A percentile compares a stretch with the other conserved stretches of the same genome.
Conservation (phyloP, 495 filamentous ascomycete species). For the Terfezia boudieri region DNA sequence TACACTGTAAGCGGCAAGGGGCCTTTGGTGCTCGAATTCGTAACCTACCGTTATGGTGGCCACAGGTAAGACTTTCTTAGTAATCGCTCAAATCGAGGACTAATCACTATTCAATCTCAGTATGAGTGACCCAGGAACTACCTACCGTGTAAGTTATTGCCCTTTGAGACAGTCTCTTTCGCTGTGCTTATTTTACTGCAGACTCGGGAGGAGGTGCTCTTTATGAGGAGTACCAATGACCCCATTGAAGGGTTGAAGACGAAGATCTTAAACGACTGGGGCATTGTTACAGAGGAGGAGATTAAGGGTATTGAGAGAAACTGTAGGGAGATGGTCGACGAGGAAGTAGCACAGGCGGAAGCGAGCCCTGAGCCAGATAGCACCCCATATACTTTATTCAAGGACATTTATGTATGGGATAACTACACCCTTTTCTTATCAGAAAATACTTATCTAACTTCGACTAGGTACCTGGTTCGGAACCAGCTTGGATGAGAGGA, state of each 20-base stretch:
- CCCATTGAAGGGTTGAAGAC: constrained; percentile 95
- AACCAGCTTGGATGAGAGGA: constrained; percentile 79
- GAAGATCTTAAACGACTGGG: constrained; percentile 80
- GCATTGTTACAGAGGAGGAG: constrained; percentile 79
- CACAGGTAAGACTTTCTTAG: constrained; percentile 30
- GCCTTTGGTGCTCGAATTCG: constrained; percentile 90
- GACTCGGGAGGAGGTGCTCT: constrained; percentile 95
- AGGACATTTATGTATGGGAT: constrained; percentile 65
- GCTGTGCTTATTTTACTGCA: background rate
- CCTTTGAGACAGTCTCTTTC: background rate
- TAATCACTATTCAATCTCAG: constrained; percentile 11
- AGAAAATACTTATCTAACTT: background rate
- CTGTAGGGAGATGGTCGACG: constrained; percentile 60
- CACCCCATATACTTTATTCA: constrained; percentile 58
- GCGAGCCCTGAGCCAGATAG: constrained; percentile 56
- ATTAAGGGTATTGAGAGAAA: constrained; percentile 90
- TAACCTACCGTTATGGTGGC: constrained; percentile 96
- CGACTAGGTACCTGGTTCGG: constrained; percentile 41
- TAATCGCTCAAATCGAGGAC: background rate
- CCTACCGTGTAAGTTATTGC: constrained; percentile 43
- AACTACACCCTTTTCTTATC: background rate
- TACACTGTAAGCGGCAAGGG: constrained; percentile 62
- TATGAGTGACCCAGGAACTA: constrained; percentile 98
- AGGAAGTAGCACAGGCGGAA: constrained; percentile 79
- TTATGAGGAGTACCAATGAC: constrained; percentile 96